Evolutionary conservation across 108 stramenopile species (phyloP).

Genomic region (Nitzschia sp.): DNA sequence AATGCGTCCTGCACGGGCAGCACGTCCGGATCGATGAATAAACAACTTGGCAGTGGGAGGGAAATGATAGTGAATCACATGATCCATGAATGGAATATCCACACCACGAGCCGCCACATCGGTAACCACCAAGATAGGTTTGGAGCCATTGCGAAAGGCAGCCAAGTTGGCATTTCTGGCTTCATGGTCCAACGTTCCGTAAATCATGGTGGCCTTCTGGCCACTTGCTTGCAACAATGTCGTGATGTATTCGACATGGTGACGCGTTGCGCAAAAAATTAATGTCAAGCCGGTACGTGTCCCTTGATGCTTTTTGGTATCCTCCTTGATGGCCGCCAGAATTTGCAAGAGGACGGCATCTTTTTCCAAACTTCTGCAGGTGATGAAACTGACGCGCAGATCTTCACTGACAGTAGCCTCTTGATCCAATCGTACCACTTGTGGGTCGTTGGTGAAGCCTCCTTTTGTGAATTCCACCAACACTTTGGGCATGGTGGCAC

Average conservation of each 20-base stretch:
- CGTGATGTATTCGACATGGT: conserved; percentile 96
- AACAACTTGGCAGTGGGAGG: conserved; percentile 94
- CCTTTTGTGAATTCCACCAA: conserved; percentile 97
- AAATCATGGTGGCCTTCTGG: conserved; percentile 73
- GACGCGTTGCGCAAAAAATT: conserved; percentile 94
- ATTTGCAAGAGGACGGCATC: conserved; percentile 92
- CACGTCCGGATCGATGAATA: conserved; percentile 94
- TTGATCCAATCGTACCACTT: conserved; percentile 92
- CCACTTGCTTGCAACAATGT: conserved; percentile 69
- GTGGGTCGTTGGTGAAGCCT: conserved; percentile 87
- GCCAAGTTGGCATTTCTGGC: conserved; percentile 85
- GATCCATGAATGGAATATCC: conserved; percentile 97
- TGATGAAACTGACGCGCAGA: conserved; percentile 90
- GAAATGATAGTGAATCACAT: conserved; percentile 97
- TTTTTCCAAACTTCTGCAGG: conserved; percentile 88
- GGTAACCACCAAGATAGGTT: conserved; percentile 91
- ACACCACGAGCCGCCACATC: conserved; percentile 98
- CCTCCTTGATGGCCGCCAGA: conserved; percentile 77
- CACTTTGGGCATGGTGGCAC: conserved; percentile 95
- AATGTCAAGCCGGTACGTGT: conserved; percentile 71
- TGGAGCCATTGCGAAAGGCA: conserved; percentile 80
- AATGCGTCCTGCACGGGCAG: conserved; percentile 89
- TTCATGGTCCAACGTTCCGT: conserved; percentile 95
- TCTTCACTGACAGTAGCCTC: conserved; percentile 93
- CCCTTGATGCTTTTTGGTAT: conserved; percentile 37